Percentiles rank a stretch among this genome's conserved stretches.
These are phyloP conservation scores for Cryphonectria naterciae DNA, from an alignment of 2,329 filamentous ascomycete species.

Conservation along the genomic window DNA sequence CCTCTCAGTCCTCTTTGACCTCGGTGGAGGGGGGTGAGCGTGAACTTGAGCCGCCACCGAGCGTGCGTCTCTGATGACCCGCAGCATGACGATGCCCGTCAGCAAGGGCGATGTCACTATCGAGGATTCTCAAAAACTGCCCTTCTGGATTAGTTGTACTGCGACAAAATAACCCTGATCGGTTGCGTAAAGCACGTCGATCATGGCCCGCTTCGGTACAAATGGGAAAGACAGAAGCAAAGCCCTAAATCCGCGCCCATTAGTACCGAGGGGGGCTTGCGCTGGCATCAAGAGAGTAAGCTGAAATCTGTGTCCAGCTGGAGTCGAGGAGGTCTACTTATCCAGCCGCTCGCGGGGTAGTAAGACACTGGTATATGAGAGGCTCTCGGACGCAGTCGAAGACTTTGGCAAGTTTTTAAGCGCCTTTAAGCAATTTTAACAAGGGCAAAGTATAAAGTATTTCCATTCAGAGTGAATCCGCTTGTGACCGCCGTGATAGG, in stretches of 20 bases:
- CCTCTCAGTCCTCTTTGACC: conserved; percentile 61
- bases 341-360: conserved; percentile 67
- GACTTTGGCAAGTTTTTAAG: neutral
- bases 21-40: conserved; percentile 54
- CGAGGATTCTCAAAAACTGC: neutral
- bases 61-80: conserved; percentile 74
- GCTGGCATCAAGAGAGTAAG: neutral
- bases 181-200: conserved; percentile 2
- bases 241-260: neutral
- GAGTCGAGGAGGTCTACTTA: conserved; percentile 34
- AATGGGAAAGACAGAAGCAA: neutral
- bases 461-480: neutral
- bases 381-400: conserved; percentile 70
- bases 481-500: neutral
- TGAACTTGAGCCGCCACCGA: conserved; percentile 77
- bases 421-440: neutral
- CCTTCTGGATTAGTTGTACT: neutral
- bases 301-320: neutral
- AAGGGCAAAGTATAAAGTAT: neutral
- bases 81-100: conserved; percentile 73
- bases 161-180: neutral
- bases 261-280: neutral
- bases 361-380: conserved; percentile 76
- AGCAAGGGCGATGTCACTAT: conserved; percentile 37
- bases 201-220: neutral